Base-by-base conservation (phyloP, 441 rosid genomes). In the Syzygium malaccense region DNA sequence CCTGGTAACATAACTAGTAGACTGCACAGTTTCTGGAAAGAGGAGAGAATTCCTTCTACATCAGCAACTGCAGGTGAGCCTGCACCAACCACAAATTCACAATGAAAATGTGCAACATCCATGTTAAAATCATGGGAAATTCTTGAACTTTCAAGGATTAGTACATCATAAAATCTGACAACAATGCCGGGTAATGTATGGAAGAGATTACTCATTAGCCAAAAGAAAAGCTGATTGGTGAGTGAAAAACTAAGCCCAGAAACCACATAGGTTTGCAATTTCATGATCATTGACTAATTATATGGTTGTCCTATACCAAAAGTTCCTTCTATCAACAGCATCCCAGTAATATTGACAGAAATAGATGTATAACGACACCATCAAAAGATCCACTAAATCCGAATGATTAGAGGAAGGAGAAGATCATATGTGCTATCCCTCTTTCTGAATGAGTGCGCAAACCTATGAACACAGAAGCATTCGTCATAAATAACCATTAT, bases 1-100 rank as follows among this genome's bases (percentile, higher is more conserved):
- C 99, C 98, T 94, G 98, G 98, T 91, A 94, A 90, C 91, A 96
- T 93, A 91, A 97, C 95, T 91, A 96, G 90, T 90, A 97, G 93
- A 93, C 99, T 93, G 90, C 96, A 96, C 86, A 96, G 58, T 90
- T 96, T 96, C 92, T 87, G 93, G 89, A 97, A 87, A n/a, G 92
- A 91, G 87, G 95, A 94, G 87, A 94, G 91, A 83, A 94, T 84
- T 84, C 91, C 92, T 88, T 96, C 98, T 56, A 87, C 89, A 90
- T 95, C 98, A 66, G 86, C 60, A 87, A 91, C 86, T 60, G 90
- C 87, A 87, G 87, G 92, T 87, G 92, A 86, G 85, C 95, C 99
- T 97, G 90, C 88, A 87, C 15, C 68, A 49, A 18, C 86, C 84
- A 90, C 78, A 75, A 71, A 75, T 75, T 75, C 83, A 75, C 83